Base-by-base conservation (phyloP, 305 asterid genomes). In the Petunia hybrid region DNA sequence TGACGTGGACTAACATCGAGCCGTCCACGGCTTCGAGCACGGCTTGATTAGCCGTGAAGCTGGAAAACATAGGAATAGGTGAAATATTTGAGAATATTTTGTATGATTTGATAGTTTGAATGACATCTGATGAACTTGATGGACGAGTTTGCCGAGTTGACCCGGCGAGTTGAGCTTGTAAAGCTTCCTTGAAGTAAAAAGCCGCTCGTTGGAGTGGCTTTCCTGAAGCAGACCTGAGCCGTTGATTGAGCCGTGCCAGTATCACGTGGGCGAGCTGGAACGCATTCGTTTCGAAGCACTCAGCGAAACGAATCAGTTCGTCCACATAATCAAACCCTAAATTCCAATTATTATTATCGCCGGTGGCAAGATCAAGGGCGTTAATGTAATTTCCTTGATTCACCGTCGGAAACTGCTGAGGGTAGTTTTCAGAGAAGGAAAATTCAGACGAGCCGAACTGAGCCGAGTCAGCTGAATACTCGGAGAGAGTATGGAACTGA, bases 171-270 rank as follows among this genome's bases (percentile, higher is more conserved):
- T 94, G 83, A 38, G 93, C 85, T 76, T 93, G 98, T 1, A 94
- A 92, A 41, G 99, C 98, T 91, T 94, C 97, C 89, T 96, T 96
- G 91, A 96, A 93, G 83, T 94, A 96, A 86, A 92, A 96, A 55
- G 98, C 95, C 3, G 97, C 97, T 81, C 98, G 67, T 83, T 91
- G 98, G 8, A 92, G 90, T 0, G 98, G 91, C 46, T 93, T 93
- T 3, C 98, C 99, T 0, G 87, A 66, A 0, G 99, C 89, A 1
- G 94, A 86, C 2, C 88, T 83, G 13, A 96, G 89, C n/a, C 91
- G 85, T 22, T 91, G 97, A 84, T 96, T 92, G 85, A 96, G 97
- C 83, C 97, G 93, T 61, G 94, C 91, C 81, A 93, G 81, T 78
- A 96, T 91, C 36, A 85, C 91, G 6, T 94, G 97, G 39, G 93